Conservation (phyloP, 2,329 filamentous ascomycete genomes). For the Sporothrix dimorphospora region DNA sequence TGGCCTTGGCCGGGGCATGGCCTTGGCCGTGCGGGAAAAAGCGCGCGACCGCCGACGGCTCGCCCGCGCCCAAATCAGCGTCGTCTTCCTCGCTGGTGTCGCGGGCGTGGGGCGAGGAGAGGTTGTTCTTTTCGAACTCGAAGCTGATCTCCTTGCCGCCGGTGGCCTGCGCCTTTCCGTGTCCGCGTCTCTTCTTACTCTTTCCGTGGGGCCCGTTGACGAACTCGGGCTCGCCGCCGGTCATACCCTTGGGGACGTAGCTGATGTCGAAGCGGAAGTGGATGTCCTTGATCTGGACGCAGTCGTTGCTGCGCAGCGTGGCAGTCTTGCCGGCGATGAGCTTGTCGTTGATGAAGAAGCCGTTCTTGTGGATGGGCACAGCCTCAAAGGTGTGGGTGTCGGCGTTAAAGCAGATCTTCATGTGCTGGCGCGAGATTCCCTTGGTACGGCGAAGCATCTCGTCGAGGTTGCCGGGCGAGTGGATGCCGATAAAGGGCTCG, state of each 20-base stretch:
- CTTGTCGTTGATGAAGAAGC: conserved; percentile 67
- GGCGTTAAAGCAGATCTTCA: conserved; percentile 72
- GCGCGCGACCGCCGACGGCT: background rate
- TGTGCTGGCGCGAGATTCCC: conserved; percentile 73
- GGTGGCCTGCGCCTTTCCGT: background rate
- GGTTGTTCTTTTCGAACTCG: conserved; percentile 68
- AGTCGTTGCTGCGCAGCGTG: conserved; percentile 64
- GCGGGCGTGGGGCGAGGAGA: conserved; percentile 47
- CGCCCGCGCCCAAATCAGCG: conserved; percentile 24
- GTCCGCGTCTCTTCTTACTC: background rate
- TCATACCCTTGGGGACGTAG: conserved; percentile 59
- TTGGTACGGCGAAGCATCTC: conserved; percentile 67
- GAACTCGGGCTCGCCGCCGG: conserved; percentile 54
- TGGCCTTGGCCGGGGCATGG: background rate
- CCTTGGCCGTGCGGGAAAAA: background rate
- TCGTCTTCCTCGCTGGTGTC: conserved; percentile 56
- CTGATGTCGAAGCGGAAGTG: conserved; percentile 71
- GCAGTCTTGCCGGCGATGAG: conserved; percentile 60
- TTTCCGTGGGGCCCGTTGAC: background rate
- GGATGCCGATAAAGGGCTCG: conserved; percentile 70
- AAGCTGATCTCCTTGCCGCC: conserved; percentile 74
- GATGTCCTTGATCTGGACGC: conserved; percentile 73
- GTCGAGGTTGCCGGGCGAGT: conserved; percentile 61
- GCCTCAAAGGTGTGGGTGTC: conserved; percentile 67
- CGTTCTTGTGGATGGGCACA: conserved; percentile 63